phyloP scores from a whole-genome alignment of 345 rosid species.

The Sonneratia caseolaris region DNA sequence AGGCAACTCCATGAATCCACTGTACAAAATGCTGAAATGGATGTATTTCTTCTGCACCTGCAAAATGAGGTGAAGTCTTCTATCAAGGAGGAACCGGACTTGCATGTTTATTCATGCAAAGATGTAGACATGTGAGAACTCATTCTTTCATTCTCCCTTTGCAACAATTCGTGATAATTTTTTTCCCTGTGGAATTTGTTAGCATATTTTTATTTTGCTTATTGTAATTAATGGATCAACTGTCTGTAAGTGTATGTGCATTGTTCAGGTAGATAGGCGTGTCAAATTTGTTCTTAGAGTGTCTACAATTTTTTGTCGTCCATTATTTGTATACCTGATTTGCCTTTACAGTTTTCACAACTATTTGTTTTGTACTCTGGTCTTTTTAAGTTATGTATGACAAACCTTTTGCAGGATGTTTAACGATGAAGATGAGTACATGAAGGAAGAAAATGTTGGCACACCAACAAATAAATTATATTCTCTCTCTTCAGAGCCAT shows the following conservation, averaged over 20 bases:
- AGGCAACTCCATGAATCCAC: slow-evolving; percentile 53
- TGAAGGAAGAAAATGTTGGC: slow-evolving; percentile 33
- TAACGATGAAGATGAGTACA: slow-evolving; percentile 44
- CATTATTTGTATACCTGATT: neutral
- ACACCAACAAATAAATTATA: slow-evolving; percentile 56
- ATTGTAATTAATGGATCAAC: neutral
- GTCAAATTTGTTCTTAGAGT: neutral
- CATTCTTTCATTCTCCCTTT: neutral
- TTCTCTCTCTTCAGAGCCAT: slow-evolving; percentile 27
- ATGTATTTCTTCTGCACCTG: slow-evolving; percentile 68
- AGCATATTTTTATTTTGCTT: neutral
- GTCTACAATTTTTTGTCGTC: neutral
- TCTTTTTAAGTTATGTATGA: neutral
- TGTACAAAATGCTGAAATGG: slow-evolving; percentile 63
- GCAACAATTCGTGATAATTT: neutral
- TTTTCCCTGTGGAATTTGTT: neutral
- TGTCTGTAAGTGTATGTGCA: neutral
- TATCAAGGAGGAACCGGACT: slow-evolving; percentile 47
- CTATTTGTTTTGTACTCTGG: neutral
- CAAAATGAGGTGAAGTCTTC: slow-evolving; percentile 64
- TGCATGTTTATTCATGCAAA: slow-evolving; percentile 71
- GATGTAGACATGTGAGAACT: slow-evolving; percentile 80
- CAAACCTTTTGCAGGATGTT: slow-evolving; percentile 39
- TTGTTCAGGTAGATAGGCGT: neutral
- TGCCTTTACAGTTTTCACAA: neutral